Conservation (phyloP, 75 land plant genomes). For the Sequoiadendron giganteum region DNA sequence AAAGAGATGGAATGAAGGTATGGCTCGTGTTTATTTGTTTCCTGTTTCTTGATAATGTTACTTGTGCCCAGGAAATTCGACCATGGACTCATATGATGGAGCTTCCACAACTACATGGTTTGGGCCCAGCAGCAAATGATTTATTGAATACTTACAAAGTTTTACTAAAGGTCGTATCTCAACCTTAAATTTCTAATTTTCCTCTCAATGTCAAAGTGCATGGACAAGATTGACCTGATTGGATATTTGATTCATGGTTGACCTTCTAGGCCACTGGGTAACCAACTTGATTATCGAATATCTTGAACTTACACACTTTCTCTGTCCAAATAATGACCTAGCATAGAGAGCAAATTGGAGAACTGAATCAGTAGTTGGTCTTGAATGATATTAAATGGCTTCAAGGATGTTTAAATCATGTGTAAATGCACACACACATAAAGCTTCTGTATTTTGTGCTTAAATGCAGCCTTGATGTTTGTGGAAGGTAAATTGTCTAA, state of each 20-base stretch:
- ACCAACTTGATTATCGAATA: background rate
- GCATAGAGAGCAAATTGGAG: background rate
- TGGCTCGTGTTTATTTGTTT: background rate
- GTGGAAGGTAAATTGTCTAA: background rate
- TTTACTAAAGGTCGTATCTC: conserved; percentile 63
- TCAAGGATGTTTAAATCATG: background rate
- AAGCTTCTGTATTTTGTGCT: background rate
- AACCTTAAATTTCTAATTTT: background rate
- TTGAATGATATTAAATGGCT: background rate
- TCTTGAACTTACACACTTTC: background rate
- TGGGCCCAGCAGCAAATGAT: conserved; percentile 94
- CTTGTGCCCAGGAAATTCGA: conserved; percentile 76
- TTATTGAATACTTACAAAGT: conserved; percentile 88
- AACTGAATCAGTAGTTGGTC: background rate
- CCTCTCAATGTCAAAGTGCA: background rate
- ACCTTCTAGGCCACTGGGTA: conserved; percentile 2
- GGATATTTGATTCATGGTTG: conserved; percentile 11
- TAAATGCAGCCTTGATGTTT: background rate
- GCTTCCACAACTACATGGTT: conserved; percentile 95
- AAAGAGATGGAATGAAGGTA: background rate
- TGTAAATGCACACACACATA: background rate
- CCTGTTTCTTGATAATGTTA: background rate
- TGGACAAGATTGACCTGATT: background rate
- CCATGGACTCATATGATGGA: conserved; percentile 99
- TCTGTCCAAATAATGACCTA: background rate